Conservation (phyloP, 176 grass and related monocot genomes). For the Triticum aestivum region IWGSC_CS_RefSeq_v2.1 NC_057800.1:589358925-589359424, state of each 20-base stretch:
- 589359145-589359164: background rate
- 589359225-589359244: constrained; percentile 43
- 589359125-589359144: constrained; percentile 13
- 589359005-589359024: constrained; percentile 7
- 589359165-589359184: too few relatives aligned
- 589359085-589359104: constrained; percentile 91
- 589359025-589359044: constrained; percentile 70
- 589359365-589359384: constrained; percentile 56
- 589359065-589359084: constrained; percentile 77
- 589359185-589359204: background rate
- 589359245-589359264: constrained; percentile 80
- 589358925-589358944: constrained; percentile 5
- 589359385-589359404: constrained; percentile 60
- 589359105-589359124: constrained; percentile 63
- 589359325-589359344: constrained; percentile 12
- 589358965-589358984: background rate
- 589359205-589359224: constrained; percentile 62
- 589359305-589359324: constrained; percentile 24
- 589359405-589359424: constrained; percentile 91
- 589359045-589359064: constrained; percentile 26
- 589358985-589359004: background rate
- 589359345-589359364: background rate
- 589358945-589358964: background rate
- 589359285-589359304: constrained; percentile 67
- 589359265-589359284: constrained; percentile 99